Percentiles rank a stretch among this genome's conserved stretches.
Conservation (phyloP, 1,284 basidiomycete species). For the Trichosporon asahii region DNA sequence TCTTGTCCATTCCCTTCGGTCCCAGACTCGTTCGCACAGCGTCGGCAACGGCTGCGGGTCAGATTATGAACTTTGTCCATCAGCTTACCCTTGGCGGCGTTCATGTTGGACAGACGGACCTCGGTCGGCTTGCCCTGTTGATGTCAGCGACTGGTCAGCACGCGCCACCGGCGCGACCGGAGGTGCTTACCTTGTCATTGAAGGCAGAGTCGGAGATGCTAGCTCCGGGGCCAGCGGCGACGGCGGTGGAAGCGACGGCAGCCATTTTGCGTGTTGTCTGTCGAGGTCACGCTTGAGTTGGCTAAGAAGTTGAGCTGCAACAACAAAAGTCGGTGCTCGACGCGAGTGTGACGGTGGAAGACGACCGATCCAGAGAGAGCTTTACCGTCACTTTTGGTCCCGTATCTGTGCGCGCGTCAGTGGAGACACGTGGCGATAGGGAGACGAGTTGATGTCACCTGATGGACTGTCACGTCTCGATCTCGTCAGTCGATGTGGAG, state of each 20-base stretch:
- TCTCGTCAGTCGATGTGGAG: slow-evolving; percentile 11
- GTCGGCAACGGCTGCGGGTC: slow-evolving; percentile 81
- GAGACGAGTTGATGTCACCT: not conserved
- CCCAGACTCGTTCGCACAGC: slow-evolving; percentile 95
- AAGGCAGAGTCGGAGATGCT: slow-evolving; percentile 41
- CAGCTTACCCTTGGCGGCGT: slow-evolving; percentile 81
- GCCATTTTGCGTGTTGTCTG: slow-evolving; percentile 11
- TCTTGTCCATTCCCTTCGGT: slow-evolving; percentile 99
- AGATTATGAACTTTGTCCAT: slow-evolving; percentile 13
- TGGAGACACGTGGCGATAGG: not conserved
- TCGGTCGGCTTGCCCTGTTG: slow-evolving; percentile 59
- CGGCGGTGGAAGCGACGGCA: slow-evolving; percentile 1
- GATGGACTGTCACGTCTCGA: not conserved
- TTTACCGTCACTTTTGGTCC: not conserved
- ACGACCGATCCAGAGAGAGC: slow-evolving; percentile 10
- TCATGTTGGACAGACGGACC: slow-evolving; percentile 89
- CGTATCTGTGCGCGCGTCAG: slow-evolving; percentile 10
- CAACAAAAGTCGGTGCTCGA: slow-evolving; percentile 10
- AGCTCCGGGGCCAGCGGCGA: slow-evolving; percentile 22
- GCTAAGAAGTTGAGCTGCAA: not conserved
- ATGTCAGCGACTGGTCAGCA: slow-evolving; percentile 16
- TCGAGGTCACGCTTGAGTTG: not conserved
- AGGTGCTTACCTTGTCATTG: slow-evolving; percentile 45
- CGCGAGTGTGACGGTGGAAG: slow-evolving; percentile 11
- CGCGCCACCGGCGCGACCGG: not conserved